Percentiles rank a stretch among this genome's conserved stretches.
Conservation (phyloP, 2,329 filamentous ascomycete genomes). For the Aureobasidium sp. region DNA sequence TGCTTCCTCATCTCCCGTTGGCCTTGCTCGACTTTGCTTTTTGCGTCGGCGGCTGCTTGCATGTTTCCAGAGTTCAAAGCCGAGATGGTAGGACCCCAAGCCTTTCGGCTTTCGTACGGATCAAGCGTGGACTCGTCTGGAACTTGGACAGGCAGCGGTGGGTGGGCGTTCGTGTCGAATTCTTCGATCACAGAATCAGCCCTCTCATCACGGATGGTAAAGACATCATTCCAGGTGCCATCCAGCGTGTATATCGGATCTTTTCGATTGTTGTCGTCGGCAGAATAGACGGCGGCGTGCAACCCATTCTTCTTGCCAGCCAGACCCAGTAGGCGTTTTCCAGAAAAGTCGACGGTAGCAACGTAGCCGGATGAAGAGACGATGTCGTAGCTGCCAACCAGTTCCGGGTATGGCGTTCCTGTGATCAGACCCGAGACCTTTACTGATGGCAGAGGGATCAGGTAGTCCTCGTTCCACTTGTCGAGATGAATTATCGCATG, state of each 20-base stretch:
- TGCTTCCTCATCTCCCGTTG: slow-evolving; percentile 35
- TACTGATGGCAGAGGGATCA: slow-evolving; percentile 37
- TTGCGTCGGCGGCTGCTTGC: slow-evolving; percentile 27
- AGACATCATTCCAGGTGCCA: slow-evolving; percentile 35
- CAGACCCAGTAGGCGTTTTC: slow-evolving; percentile 32
- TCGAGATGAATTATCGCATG: slow-evolving; percentile 38
- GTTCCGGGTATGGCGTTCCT: slow-evolving; percentile 36
- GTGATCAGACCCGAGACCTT: slow-evolving; percentile 38
- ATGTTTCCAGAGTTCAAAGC: slow-evolving; percentile 34
- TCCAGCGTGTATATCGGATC: slow-evolving; percentile 30
- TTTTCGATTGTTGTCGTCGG: slow-evolving; percentile 23
- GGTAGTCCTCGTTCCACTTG: slow-evolving; percentile 35
- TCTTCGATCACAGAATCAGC: slow-evolving; percentile 29
- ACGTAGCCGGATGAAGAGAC: slow-evolving; percentile 34
- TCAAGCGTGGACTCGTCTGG: slow-evolving; percentile 28
- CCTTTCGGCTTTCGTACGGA: slow-evolving; percentile 37
- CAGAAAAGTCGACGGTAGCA: slow-evolving; percentile 36
- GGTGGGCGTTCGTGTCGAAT: slow-evolving; percentile 25
- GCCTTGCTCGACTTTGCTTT: slow-evolving; percentile 17
- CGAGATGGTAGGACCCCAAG: slow-evolving; percentile 34
- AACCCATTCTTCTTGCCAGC: slow-evolving; percentile 35
- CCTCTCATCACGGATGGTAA: slow-evolving; percentile 28
- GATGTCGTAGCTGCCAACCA: slow-evolving; percentile 33
- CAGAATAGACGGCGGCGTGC: slow-evolving; percentile 27
- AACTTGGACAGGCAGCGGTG: slow-evolving; percentile 18